phyloP scores from a whole-genome alignment of 192 early-diverging fungal species.

The Podila minutissima region DNA sequence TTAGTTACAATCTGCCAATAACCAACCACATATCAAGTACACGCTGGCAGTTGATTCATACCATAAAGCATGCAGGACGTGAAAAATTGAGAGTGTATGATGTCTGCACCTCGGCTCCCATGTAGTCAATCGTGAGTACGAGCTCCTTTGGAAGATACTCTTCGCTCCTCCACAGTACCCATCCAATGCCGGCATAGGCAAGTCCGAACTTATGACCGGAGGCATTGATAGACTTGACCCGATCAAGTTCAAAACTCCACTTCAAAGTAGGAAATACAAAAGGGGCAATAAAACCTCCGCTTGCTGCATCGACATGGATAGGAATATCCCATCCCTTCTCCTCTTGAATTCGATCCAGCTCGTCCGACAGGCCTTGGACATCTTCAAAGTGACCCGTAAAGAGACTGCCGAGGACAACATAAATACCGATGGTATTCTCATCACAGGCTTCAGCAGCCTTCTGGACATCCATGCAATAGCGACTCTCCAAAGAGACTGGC shows the following conservation, averaged over 20 bases:
- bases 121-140: conserved; percentile 80
- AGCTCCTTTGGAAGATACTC: conserved; percentile 78
- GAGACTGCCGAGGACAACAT: conserved; percentile 75
- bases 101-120: conserved; percentile 71
- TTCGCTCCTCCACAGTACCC: conserved; percentile 78
- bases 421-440: conserved; percentile 89
- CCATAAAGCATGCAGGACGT: conserved; percentile 73
- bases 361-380: conserved; percentile 67
- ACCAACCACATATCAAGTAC: neutral
- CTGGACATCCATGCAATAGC: conserved; percentile 67
- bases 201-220: conserved; percentile 92
- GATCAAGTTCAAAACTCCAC: conserved; percentile 71
- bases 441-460: conserved; percentile 75
- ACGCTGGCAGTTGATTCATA: neutral
- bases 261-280: conserved; percentile 78
- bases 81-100: conserved; percentile 84
- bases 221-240: conserved; percentile 83
- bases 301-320: conserved; percentile 89
- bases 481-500: conserved; percentile 59
- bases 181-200: conserved; percentile 84
- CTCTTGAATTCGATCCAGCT: conserved; percentile 68
- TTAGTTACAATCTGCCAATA: neutral
- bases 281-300: conserved; percentile 88
- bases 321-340: conserved; percentile 75
- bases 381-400: conserved; percentile 90